Percentiles rank a stretch among this genome's conserved stretches.
phyloP scores from a whole-genome alignment of 2,329 filamentous ascomycete species.

The Sordariomycetes sp. region DNA sequence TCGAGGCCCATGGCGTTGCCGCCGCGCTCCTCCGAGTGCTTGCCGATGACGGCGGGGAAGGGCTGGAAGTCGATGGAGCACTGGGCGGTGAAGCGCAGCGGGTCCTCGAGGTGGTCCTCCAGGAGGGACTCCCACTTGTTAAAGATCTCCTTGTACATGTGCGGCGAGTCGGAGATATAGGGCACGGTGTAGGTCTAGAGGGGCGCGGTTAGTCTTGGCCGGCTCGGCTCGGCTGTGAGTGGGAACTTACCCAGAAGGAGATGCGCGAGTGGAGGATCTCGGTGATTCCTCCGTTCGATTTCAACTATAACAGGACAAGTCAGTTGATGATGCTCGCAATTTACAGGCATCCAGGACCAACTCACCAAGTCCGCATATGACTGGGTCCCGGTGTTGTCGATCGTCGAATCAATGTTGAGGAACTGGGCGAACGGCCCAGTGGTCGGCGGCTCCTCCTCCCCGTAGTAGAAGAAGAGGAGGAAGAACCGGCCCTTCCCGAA shows the following conservation, averaged over 20 bases:
- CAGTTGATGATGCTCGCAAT: not conserved
- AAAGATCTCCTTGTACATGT: slow-evolving; percentile 22
- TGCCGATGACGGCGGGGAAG: slow-evolving; percentile 14
- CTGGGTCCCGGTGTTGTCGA: slow-evolving; percentile 13
- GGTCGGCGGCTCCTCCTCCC: slow-evolving; percentile 18
- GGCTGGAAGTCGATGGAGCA: slow-evolving; percentile 21
- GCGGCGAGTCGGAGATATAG: slow-evolving; percentile 10
- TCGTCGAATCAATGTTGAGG: slow-evolving; percentile 14
- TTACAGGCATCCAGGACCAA: not conserved
- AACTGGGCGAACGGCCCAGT: slow-evolving; percentile 18
- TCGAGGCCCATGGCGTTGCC: slow-evolving; percentile 15
- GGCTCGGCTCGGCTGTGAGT: not conserved
- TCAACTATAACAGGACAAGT: slow-evolving; percentile 5
- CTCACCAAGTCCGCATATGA: slow-evolving; percentile 20
- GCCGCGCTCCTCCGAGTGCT: slow-evolving; percentile 10
- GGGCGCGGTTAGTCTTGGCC: not conserved
- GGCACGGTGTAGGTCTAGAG: slow-evolving; percentile 14
- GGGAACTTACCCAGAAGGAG: slow-evolving; percentile 10
- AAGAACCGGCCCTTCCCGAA: slow-evolving; percentile 11
- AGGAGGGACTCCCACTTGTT: slow-evolving; percentile 16
- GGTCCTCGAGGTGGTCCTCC: slow-evolving; percentile 13
- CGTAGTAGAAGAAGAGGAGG: slow-evolving; percentile 23
- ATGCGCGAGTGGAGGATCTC: slow-evolving; percentile 9
- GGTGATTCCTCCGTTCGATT: slow-evolving; percentile 9
- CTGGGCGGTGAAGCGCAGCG: slow-evolving; percentile 12